These are phyloP conservation scores for Dillenia suffruticosa DNA, from an alignment of 164 flowering plant species.

Conservation along the genomic window DNA sequence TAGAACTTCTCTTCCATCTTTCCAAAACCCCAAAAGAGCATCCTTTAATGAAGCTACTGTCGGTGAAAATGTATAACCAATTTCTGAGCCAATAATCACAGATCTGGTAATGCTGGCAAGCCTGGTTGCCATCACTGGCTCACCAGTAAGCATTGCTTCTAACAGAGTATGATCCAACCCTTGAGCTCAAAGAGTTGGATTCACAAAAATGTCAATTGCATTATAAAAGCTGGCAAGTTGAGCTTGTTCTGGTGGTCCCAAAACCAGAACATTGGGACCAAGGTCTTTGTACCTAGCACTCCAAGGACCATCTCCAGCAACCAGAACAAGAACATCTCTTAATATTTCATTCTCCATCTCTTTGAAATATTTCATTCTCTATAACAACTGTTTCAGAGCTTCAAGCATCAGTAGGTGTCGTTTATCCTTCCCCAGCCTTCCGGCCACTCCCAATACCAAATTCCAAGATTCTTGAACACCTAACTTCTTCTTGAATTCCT, in stretches of 20 bases:
- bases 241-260: slow-evolving; percentile 61
- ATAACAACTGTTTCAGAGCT: slow-evolving; percentile 52
- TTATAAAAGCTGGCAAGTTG: slow-evolving; percentile 59
- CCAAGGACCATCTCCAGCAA: slow-evolving; percentile 92
- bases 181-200: slow-evolving; percentile 80
- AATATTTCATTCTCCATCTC: too few relatives aligned
- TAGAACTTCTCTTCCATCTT: slow-evolving; percentile 41
- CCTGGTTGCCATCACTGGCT: slow-evolving; percentile 69
- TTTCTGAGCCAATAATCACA: slow-evolving; percentile 42
- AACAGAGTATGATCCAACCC: slow-evolving; percentile 72
- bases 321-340: slow-evolving; percentile 38
- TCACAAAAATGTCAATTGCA: slow-evolving; percentile 61
- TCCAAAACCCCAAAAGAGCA: slow-evolving; percentile 35
- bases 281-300: slow-evolving; percentile 51
- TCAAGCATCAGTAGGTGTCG: slow-evolving; percentile 77
- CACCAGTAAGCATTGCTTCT: slow-evolving; percentile 71
- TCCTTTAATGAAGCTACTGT: slow-evolving; percentile 43
- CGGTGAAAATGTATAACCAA: slow-evolving; percentile 66
- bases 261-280: slow-evolving; percentile 45
- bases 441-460: slow-evolving; percentile 67
- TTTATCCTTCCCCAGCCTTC: slow-evolving; percentile 78
- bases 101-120: slow-evolving; percentile 72
- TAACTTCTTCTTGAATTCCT: slow-evolving; percentile 31
- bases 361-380: slow-evolving; percentile 30
- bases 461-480: slow-evolving; percentile 32